Evolutionary conservation across 768 basidiomycete genomes (phyloP), one percentile per base, ranked within the genome.

Genomic region (Tulasnella sp.): DNA sequence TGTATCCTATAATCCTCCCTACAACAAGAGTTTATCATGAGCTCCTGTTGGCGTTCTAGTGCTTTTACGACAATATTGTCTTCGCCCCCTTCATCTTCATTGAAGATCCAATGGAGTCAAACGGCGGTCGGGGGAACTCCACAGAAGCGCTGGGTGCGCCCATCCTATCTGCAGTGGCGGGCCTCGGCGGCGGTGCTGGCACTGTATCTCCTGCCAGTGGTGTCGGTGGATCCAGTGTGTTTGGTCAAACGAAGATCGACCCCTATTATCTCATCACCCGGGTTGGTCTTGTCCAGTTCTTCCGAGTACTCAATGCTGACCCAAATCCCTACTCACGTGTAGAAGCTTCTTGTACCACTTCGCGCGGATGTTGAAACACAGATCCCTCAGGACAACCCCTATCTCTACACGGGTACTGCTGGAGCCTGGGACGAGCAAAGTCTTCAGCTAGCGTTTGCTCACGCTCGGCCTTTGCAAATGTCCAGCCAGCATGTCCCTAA

Each of bases 41-140:
- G 53, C 61, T 62, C 22, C 21, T 19, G 46, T 50, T 38, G 41
- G 42, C 30, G 24, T 53, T 30, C 2, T 64, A 96, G 91, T 93
- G 85, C 65, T 92, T 92, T 69, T 98, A 85, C 69, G 96, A 99
- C 72, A 97, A 99, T 66, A 93, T 93, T 60, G 82, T 92, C 19
- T 92, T 92, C 70, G 88, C 89, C 25, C 94, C 92, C 0, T 99
- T 98, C 72, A 87, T 97, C 53, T 97, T 92, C 65, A 86, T 97
- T 62, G 96, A 97, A 68, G 92, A 94, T 68, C 85, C 88, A 11
- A 65, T 82, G 45, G 89, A 93, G 63, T 75, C 79, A 21, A 83
- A 79, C 64, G 80, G 78, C 27, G 78, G 80, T 62, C 74, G 73
- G 31, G 76, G 75, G n/a, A 65, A 76, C 50, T 62, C 73, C 29